Base-by-base conservation (phyloP, 2,329 filamentous ascomycete genomes). In the Colletotrichum endophyticum region DNA sequence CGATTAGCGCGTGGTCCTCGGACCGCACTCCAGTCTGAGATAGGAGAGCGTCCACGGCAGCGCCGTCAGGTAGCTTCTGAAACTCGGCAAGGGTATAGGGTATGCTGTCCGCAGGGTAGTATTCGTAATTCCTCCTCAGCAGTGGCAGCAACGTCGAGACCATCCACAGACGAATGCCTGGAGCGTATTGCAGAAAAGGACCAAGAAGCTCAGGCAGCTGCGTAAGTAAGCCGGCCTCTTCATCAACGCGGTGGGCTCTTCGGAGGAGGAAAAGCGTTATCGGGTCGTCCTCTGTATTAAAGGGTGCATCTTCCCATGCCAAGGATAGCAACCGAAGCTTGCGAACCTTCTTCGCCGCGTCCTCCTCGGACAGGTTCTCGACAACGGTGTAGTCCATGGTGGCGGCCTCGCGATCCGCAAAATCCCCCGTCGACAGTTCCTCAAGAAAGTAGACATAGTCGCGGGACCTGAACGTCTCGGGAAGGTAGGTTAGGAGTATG, bases 401-500 rank as follows among this genome's bases (percentile, higher is more conserved):
- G 57, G 86, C 80, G 28, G 86, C 82, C 32, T 83, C 78, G 34
- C 83, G 80, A 27, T 86, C 83, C 32, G 86, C 83, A 56, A 90
- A 86, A 25, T 88, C 84, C 68, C 86, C 87, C 6, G 86, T 85
- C 56, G 87, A 88, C 76, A 96, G 85, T 69, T 92, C 89, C 79
- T 90, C 84, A 22, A 96, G 81, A 68, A 95, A 90, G 16, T 86
- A 86, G 22, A 91, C 86, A 81, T 96, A 96, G 62, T 87, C 83
- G n/a, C 84, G 85, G 7, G 95, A 92, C 7, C 90, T 90, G 7
- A 92, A 82, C 59, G 90, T 93, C 84, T 96, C 95, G 30, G 95
- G 95, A 1, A 98, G 88, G 81, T 94, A 95, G 25, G 93, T 95
- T 62, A 98, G 89, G 27, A 98, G 85, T 70, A 97, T 92, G 61